These are phyloP conservation scores for Blastomyces emzantsi DNA, from an alignment of 2,329 filamentous ascomycete genomes.

Conservation along the genomic window DNA sequence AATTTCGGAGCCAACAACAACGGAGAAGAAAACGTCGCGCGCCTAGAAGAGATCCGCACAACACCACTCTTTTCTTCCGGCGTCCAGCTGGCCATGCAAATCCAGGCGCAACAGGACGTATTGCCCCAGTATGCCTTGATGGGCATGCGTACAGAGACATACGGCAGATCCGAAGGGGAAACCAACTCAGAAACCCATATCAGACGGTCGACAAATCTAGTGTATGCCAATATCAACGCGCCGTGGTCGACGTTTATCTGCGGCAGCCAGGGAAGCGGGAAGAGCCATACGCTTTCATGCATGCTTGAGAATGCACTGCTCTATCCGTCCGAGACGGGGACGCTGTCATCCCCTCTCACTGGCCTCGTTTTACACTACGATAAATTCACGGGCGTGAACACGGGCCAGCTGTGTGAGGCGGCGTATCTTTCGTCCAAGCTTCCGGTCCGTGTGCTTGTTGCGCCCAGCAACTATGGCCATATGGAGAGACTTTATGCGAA, in stretches of 20 bases:
- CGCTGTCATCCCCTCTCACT: slow-evolving; percentile 41
- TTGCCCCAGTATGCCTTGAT: slow-evolving; percentile 23
- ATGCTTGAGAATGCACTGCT: slow-evolving; percentile 42
- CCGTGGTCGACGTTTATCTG: slow-evolving; percentile 55
- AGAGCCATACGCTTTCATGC: slow-evolving; percentile 52
- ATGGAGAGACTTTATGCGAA: slow-evolving; percentile 38
- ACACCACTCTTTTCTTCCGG: slow-evolving; percentile 16
- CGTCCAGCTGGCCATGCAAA: slow-evolving; percentile 1
- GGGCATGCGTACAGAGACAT: slow-evolving; percentile 17
- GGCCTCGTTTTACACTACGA: slow-evolving; percentile 51
- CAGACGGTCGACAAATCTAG: slow-evolving; percentile 15
- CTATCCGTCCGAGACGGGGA: slow-evolving; percentile 29
- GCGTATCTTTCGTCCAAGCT: slow-evolving; percentile 44
- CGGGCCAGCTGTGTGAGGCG: slow-evolving; percentile 44
- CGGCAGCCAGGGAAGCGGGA: slow-evolving; percentile 54
- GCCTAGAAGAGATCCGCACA: slow-evolving; percentile 15
- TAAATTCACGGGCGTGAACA: slow-evolving; percentile 32
- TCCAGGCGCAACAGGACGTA: background rate
- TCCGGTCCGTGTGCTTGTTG: slow-evolving; percentile 44
- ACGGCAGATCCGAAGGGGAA: slow-evolving; percentile 14
- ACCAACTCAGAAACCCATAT: background rate
- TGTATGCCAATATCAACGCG: slow-evolving; percentile 42
- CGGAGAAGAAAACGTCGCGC: slow-evolving; percentile 4
- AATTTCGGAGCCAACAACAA: slow-evolving; percentile 9
- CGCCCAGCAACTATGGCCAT: slow-evolving; percentile 38